Evolutionary conservation across 768 basidiomycete species (phyloP), one percentile per base, ranked within the genome.

Genomic region (Suillus cothurnatus): DNA sequence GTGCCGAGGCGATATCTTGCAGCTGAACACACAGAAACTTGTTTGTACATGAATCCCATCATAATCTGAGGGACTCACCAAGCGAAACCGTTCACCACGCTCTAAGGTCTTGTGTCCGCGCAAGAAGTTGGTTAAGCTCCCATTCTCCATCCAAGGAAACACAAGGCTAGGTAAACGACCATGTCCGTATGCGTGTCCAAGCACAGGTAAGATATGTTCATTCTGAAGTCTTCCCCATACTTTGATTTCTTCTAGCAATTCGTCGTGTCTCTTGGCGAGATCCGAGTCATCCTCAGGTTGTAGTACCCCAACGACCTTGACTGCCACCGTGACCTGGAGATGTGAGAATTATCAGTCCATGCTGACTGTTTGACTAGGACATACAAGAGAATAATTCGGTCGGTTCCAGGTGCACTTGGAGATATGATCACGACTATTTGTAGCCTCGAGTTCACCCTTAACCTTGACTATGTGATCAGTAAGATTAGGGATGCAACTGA

Each of bases 141-240:
- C 75, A n/a, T 73, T 71, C 21, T 21, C 14, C 52, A 71, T 65
- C 77, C 78, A 78, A 4, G 77, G 77, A 64, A 71, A 78, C 43
- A 79, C 72, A 67, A 74, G 71, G 49, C 75, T 73, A 15, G 66
- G 63, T 41, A 74, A 66, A 6, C 66, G 71, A 36, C 78, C 77
- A 43, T 73, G 79, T 26, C 67, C 72, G 26, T 63, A 66, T 26
- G 72, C 70, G 3, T 70, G 64, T 6, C 78, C 78, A 28, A 71
- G 71, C 3, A 78, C 56, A 6, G 74, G 74, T 21, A 79, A 68
- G 6, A 79, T 58, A 57, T 79, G 76, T n/a, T 50, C 43, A 59
- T 73, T 67, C 17, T 62, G 26, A 15, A 73, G 64, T 41, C 59
- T 38, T 41, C 58, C 61, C 72, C 72, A 73, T 15, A 72, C 71